Evolutionary conservation across 1,284 basidiomycete genomes (phyloP).

Genomic region (Papiliotrema nemorosa): DNA sequence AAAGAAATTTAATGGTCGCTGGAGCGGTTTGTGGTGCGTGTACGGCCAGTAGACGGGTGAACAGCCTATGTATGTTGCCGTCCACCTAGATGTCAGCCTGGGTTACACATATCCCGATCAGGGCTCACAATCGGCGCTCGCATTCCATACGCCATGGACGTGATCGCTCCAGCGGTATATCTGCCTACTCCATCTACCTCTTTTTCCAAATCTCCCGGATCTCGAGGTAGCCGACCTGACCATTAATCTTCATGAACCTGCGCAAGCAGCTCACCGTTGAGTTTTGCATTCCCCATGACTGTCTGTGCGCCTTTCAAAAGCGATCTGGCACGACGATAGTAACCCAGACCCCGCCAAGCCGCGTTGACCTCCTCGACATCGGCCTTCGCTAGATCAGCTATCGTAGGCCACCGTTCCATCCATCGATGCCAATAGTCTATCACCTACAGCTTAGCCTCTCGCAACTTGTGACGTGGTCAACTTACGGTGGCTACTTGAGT

Average conservation of each 20-base stretch:
- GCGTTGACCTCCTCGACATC: constrained; percentile 80
- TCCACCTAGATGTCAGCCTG: constrained; percentile 60
- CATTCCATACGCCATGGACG: constrained; percentile 83
- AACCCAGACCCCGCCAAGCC: constrained; percentile 81
- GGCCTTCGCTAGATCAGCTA: constrained; percentile 68
- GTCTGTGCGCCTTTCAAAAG: constrained; percentile 75
- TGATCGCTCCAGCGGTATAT: constrained; percentile 79
- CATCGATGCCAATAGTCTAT: constrained; percentile 84
- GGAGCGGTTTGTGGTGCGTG: constrained; percentile 78
- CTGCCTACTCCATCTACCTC: constrained; percentile 85
- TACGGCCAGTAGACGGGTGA: constrained; percentile 75
- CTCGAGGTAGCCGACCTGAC: constrained; percentile 63
- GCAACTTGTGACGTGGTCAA: background rate
- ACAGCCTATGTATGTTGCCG: constrained; percentile 81
- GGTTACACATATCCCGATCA: background rate
- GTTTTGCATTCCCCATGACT: constrained; percentile 60
- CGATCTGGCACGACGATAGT: constrained; percentile 81
- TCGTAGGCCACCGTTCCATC: constrained; percentile 81
- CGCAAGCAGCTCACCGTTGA: constrained; percentile 23
- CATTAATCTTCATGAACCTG: background rate
- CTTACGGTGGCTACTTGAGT: constrained; percentile 72
- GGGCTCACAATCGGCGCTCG: constrained; percentile 71
- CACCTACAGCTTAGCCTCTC: constrained; percentile 40
- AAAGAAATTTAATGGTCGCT: constrained; percentile 71
- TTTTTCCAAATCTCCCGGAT: constrained; percentile 74